These are phyloP conservation scores for Rhodosporidiobolus sp. DNA, from an alignment of 768 basidiomycete genomes.

Conservation along the genomic window DNA sequence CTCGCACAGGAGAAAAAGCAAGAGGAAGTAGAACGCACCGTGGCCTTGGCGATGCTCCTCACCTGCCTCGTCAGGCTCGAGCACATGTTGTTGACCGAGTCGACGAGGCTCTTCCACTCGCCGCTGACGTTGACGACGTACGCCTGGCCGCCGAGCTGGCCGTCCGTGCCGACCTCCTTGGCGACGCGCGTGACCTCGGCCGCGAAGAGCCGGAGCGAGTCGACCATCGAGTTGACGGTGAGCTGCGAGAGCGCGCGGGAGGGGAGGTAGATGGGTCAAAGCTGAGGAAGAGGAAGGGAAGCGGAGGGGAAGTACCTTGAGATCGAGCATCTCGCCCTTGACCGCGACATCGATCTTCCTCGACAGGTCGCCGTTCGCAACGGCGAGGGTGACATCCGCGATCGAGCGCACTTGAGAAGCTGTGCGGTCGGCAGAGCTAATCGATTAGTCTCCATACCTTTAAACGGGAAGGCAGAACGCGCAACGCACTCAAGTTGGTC, in stretches of 20 bases:
- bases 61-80: constrained; percentile 84
- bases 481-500: constrained; percentile 52
- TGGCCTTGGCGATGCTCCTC: constrained; percentile 86
- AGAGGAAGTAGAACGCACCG: constrained; percentile 56
- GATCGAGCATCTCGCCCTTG: constrained; percentile 86
- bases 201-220: constrained; percentile 46
- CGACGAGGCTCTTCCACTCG: constrained; percentile 47
- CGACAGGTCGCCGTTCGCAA: constrained; percentile 77
- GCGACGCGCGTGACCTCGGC: constrained; percentile 74
- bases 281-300: neutral
- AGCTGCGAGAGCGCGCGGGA: constrained; percentile 56
- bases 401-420: constrained; percentile 73
- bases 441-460: neutral
- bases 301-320: constrained; percentile 50
- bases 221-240: constrained; percentile 95
- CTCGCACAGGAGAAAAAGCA: neutral
- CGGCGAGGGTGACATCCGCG: constrained; percentile 92
- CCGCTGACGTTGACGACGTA: constrained; percentile 53
- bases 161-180: constrained; percentile 86
- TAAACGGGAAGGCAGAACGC: constrained; percentile 46
- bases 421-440: neutral
- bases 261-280: neutral
- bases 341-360: constrained; percentile 87
- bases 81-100: constrained; percentile 69
- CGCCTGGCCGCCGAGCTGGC: constrained; percentile 90